A percentile compares a stretch with the other conserved stretches of the same genome.
Evolutionary conservation across 805 yeast species (phyloP).

Genomic region (Peterozyma toletana): DNA sequence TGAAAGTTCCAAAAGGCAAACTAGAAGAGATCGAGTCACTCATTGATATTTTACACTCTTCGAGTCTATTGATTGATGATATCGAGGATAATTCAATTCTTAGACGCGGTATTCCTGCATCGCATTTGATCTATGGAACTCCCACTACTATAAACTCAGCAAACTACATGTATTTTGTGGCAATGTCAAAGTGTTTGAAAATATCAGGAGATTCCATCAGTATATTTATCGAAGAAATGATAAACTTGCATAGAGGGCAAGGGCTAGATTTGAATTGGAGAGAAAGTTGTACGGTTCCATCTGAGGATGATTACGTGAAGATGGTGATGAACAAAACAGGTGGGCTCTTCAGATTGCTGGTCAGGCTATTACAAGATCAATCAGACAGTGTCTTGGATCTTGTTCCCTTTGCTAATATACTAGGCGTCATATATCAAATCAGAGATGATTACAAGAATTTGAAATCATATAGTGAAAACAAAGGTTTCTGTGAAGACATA

Average conservation of each 20-base stretch:
- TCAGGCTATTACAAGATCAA: slow-evolving; percentile 46
- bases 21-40: slow-evolving; percentile 35
- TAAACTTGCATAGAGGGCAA: slow-evolving; percentile 83
- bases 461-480: slow-evolving; percentile 46
- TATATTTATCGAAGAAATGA: slow-evolving; percentile 63
- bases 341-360: slow-evolving; percentile 74
- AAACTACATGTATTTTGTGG: slow-evolving; percentile 72
- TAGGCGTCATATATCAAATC: slow-evolving; percentile 84
- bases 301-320: slow-evolving; percentile 53
- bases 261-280: slow-evolving; percentile 89
- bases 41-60: slow-evolving; percentile 56
- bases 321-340: slow-evolving; percentile 92
- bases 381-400: slow-evolving; percentile 19
- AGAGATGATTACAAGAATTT: slow-evolving; percentile 80
- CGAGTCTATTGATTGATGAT: slow-evolving; percentile 75
- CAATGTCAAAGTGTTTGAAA: slow-evolving; percentile 43
- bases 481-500: slow-evolving; percentile 81
- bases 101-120: slow-evolving; percentile 73
- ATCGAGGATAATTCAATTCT: slow-evolving; percentile 72
- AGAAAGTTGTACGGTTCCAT: slow-evolving; percentile 52
- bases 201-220: slow-evolving; percentile 18
- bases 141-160: slow-evolving; percentile 81
- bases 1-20: slow-evolving; percentile 30
- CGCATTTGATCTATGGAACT: slow-evolving; percentile 70
- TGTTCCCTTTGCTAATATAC: slow-evolving; percentile 57